Evolutionary conservation across 352 stramenopile genomes (phyloP).

Genomic region (Ophiocytium majus): DNA sequence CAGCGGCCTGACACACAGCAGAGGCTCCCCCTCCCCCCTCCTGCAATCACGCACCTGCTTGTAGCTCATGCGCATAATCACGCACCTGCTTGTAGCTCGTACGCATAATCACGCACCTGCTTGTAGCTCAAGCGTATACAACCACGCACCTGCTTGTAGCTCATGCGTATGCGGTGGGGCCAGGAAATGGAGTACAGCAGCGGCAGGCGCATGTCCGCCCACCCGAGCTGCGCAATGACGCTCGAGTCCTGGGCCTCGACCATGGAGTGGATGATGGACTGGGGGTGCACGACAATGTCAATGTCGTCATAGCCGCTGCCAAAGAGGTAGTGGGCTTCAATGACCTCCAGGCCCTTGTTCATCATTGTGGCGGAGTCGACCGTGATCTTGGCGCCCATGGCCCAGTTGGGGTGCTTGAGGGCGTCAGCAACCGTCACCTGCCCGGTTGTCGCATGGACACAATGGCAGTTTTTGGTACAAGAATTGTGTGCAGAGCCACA

Average conservation of each 20-base stretch:
- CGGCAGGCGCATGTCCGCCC: conserved; percentile 76
- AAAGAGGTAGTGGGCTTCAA: conserved; percentile 80
- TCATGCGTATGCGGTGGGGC: conserved; percentile 74
- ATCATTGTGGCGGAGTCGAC: conserved; percentile 79
- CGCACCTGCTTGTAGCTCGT: conserved; percentile 66
- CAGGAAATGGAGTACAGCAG: conserved; percentile 77
- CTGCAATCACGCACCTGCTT: conserved; percentile 51
- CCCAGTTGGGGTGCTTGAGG: conserved; percentile 68
- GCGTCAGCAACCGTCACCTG: conserved; percentile 59
- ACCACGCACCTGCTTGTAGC: conserved; percentile 61
- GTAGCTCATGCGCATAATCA: conserved; percentile 71
- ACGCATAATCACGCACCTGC: conserved; percentile 57
- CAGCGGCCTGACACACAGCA: too few species aligned
- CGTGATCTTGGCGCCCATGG: conserved; percentile 82
- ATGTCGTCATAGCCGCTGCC: conserved; percentile 67
- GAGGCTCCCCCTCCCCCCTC: too few species aligned
- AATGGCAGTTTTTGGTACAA: too few species aligned
- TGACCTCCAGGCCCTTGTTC: conserved; percentile 78
- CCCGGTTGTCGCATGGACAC: too few species aligned
- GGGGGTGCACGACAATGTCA: conserved; percentile 67
- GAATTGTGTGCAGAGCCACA: too few species aligned
- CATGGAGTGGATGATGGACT: conserved; percentile 77
- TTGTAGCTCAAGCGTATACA: conserved; percentile 72
- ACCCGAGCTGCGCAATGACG: conserved; percentile 75
- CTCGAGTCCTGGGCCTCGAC: conserved; percentile 77